These are phyloP conservation scores for Talaromyces sp. DNA, from an alignment of 2,329 filamentous ascomycete genomes.

Conservation along the genomic window DNA sequence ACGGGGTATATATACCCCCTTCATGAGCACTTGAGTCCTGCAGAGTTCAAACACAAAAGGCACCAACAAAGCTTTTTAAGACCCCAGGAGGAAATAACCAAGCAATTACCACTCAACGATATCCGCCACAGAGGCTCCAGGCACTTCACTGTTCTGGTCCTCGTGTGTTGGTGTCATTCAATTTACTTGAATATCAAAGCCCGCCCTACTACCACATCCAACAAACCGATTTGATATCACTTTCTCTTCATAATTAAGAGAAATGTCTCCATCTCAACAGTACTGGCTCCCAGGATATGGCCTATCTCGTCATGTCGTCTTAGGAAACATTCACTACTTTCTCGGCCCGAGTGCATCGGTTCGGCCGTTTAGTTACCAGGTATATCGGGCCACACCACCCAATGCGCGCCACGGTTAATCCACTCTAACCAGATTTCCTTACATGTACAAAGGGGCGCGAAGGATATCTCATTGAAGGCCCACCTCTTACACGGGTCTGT, in stretches of 20 bases:
- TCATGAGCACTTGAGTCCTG: too few species aligned
- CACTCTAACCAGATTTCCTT: constrained; percentile 28
- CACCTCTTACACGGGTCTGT: constrained; percentile 50
- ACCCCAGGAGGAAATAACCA: constrained; percentile 7
- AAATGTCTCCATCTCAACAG: constrained; percentile 44
- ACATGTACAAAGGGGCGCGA: constrained; percentile 46
- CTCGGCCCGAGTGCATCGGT: constrained; percentile 51
- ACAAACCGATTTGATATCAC: neutral
- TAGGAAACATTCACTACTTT: constrained; percentile 53
- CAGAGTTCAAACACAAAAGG: constrained; percentile 1
- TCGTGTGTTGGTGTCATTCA: neutral
- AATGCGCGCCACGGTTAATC: constrained; percentile 10
- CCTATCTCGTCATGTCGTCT: constrained; percentile 53
- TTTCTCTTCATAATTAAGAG: neutral
- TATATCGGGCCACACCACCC: constrained; percentile 27
- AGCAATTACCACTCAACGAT: neutral
- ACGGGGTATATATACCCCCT: constrained; percentile 22
- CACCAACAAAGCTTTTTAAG: neutral
- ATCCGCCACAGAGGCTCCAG: neutral
- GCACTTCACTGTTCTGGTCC: constrained; percentile 2
- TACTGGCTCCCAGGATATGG: constrained; percentile 54
- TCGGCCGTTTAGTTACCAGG: constrained; percentile 52
- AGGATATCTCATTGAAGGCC: constrained; percentile 52
- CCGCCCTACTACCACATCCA: neutral
- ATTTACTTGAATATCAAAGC: neutral